These are phyloP conservation scores for Malus domestica DNA, from an alignment of 306 rosid species.

Conservation along the genomic window DNA sequence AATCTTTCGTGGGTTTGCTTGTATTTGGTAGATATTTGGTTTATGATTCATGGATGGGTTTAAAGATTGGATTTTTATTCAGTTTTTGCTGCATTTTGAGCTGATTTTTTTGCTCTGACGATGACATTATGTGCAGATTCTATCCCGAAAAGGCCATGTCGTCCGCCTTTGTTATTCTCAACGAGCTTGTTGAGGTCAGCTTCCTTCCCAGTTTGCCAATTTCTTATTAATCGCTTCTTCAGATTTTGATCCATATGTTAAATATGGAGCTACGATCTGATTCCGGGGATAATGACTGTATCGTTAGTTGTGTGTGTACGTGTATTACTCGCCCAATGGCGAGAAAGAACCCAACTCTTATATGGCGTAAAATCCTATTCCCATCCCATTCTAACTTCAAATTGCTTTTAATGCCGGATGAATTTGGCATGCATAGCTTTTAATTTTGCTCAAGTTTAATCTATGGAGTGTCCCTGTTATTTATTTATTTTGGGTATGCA, in stretches of 20 bases:
- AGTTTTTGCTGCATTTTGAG: neutral
- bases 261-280: slow-evolving; percentile 2
- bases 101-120: neutral
- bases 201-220: neutral
- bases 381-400: neutral
- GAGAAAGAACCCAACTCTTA: neutral
- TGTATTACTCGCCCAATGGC: neutral
- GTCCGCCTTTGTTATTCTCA: slow-evolving; percentile 63
- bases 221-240: slow-evolving; percentile 4
- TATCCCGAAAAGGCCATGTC: slow-evolving; percentile 65
- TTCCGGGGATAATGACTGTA: neutral
- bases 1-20: neutral
- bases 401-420: neutral
- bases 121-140: slow-evolving; percentile 47
- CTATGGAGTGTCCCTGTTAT: neutral
- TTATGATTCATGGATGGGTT: neutral
- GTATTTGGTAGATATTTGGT: neutral
- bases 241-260: slow-evolving; percentile 13
- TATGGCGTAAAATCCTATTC: neutral
- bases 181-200: slow-evolving; percentile 87
- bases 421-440: slow-evolving; percentile 1
- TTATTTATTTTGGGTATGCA: slow-evolving; percentile 30
- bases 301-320: neutral
- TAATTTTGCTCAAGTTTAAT: slow-evolving; percentile 8
- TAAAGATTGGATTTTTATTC: neutral